phyloP scores from a whole-genome alignment of 495 filamentous ascomycete genomes.

The Aspergillus sparsus region DNA sequence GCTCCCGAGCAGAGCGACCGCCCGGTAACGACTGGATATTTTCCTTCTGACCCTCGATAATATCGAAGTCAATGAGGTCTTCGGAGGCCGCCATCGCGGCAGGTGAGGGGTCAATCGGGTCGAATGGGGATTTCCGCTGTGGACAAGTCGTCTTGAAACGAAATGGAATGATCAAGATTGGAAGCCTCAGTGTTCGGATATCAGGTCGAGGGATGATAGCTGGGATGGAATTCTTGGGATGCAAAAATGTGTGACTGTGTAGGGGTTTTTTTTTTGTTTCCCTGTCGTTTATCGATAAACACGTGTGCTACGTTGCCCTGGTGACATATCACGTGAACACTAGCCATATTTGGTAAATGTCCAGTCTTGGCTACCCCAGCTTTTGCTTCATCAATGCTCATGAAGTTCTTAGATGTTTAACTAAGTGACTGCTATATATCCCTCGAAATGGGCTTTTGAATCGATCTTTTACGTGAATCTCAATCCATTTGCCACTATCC shows the following conservation, averaged over 20 bases:
- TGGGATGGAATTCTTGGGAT: constrained; percentile 14
- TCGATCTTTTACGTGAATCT: too few relatives aligned
- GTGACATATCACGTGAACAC: constrained; percentile 36
- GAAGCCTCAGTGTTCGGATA: neutral
- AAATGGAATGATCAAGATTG: neutral
- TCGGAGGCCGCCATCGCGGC: constrained; percentile 53
- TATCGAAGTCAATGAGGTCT: constrained; percentile 82
- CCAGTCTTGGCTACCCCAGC: neutral
- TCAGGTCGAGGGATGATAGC: constrained; percentile 18
- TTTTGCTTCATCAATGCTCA: neutral
- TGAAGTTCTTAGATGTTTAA: neutral
- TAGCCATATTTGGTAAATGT: constrained; percentile 17
- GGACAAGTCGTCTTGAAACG: too few relatives aligned
- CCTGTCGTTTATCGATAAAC: constrained; percentile 47
- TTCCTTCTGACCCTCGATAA: constrained; percentile 96
- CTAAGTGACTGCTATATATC: too few relatives aligned
- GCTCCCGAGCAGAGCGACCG: constrained; percentile 84
- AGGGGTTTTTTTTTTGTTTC: constrained; percentile 6
- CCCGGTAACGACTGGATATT: constrained; percentile 93
- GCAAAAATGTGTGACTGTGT: neutral
- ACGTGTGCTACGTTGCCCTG: constrained; percentile 38
- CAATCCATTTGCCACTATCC: too few relatives aligned
- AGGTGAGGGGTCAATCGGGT: neutral
- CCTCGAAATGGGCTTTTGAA: too few relatives aligned
- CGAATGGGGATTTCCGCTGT: neutral